A percentile compares a stretch with the other conserved stretches of the same genome.
These are phyloP conservation scores for Aegilops longissima DNA, from an alignment of 176 grass and related monocot species.

Conservation along the genomic window DNA sequence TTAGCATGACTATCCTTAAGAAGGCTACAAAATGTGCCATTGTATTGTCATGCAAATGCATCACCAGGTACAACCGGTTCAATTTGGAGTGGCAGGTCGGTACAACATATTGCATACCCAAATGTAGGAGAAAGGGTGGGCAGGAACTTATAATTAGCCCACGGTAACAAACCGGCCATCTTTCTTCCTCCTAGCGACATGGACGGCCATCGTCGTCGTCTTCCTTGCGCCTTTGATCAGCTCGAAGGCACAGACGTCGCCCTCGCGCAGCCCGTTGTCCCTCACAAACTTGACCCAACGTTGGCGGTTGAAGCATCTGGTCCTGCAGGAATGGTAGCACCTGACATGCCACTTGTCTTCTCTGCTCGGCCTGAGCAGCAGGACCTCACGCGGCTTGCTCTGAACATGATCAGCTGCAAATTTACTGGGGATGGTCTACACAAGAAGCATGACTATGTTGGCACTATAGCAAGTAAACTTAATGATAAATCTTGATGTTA, in stretches of 20 bases:
- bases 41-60: too few relatives aligned
- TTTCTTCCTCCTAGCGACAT: constrained; percentile 28
- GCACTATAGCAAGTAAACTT: not conserved
- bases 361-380: not conserved
- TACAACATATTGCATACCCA: too few relatives aligned
- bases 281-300: constrained; percentile 24
- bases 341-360: constrained; percentile 7
- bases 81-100: too few relatives aligned
- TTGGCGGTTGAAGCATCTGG: not conserved
- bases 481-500: not conserved
- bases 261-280: constrained; percentile 14
- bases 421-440: constrained; percentile 15
- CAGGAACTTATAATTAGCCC: not conserved
- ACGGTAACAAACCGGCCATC: not conserved
- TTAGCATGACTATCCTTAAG: too few relatives aligned
- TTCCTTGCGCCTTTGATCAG: constrained; percentile 17
- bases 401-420: constrained; percentile 41
- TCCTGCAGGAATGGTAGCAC: not conserved
- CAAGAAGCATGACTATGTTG: not conserved
- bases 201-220: constrained; percentile 6
- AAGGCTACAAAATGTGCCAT: too few relatives aligned
- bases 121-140: too few relatives aligned
- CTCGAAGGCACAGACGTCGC: constrained; percentile 38
- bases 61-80: too few relatives aligned
- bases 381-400: not conserved